These are phyloP conservation scores for Panicum miliaceum DNA, from an alignment of 176 grass and related monocot species.

Conservation along the genomic window DNA sequence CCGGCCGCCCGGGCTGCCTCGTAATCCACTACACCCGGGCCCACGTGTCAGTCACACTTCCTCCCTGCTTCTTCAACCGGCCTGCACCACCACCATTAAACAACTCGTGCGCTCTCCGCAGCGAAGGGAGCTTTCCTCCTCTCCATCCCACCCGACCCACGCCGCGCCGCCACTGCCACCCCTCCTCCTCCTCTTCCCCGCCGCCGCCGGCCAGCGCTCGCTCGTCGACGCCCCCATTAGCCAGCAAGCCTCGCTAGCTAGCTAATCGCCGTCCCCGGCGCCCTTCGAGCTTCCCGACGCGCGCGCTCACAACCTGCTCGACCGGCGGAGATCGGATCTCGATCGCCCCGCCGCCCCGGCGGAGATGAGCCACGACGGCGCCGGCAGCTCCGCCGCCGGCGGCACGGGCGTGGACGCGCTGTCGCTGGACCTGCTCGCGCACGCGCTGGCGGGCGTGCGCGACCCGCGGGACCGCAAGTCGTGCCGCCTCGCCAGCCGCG, in stretches of 20 bases:
- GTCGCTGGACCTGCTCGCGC: constrained; percentile 68
- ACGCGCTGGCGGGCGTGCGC: constrained; percentile 55
- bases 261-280: constrained; percentile 38
- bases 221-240: background rate
- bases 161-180: background rate
- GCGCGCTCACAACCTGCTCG: background rate
- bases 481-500: constrained; percentile 65
- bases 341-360: background rate
- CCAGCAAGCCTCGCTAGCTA: background rate
- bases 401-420: constrained; percentile 12
- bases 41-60: background rate
- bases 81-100: background rate
- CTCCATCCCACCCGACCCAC: background rate
- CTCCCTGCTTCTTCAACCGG: background rate
- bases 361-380: constrained; percentile 32
- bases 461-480: constrained; percentile 70
- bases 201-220: background rate
- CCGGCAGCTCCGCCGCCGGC: background rate
- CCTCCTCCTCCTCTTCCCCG: background rate
- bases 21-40: background rate
- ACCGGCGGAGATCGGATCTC: background rate
- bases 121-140: constrained; percentile 9
- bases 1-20: background rate
- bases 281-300: background rate
- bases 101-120: background rate